These are phyloP conservation scores for Puccinia coronata DNA, from an alignment of 1,284 basidiomycete genomes.

Conservation along the genomic window DNA sequence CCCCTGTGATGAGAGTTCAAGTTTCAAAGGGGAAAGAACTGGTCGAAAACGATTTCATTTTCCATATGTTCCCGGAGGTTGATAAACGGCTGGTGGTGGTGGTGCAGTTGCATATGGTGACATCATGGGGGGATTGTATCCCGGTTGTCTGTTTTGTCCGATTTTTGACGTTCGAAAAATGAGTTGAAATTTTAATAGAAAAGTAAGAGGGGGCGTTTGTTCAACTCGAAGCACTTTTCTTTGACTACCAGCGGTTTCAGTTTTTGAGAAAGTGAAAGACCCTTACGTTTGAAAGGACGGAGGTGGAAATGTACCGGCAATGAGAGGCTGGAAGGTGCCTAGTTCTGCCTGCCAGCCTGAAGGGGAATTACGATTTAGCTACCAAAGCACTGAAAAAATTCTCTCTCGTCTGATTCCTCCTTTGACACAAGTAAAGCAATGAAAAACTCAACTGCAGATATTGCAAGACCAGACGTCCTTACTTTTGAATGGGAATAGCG, in stretches of 20 bases:
- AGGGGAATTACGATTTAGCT: background rate
- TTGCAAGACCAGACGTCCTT: slow-evolving; percentile 44
- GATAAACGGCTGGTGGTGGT: slow-evolving; percentile 1
- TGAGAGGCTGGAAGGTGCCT: slow-evolving; percentile 27
- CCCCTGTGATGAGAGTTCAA: too few species aligned
- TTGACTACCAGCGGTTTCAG: background rate
- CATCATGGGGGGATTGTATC: slow-evolving; percentile 13
- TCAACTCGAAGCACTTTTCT: background rate
- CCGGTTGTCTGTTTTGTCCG: slow-evolving; percentile 1
- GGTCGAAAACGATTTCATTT: background rate
- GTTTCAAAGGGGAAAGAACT: too few species aligned
- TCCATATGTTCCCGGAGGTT: background rate
- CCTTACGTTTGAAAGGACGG: slow-evolving; percentile 32
- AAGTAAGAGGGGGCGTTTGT: background rate
- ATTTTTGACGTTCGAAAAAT: background rate
- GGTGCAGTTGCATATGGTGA: background rate
- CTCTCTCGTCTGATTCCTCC: background rate
- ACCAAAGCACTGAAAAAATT: background rate
- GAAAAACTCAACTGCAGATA: slow-evolving; percentile 34
- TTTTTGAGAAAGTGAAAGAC: background rate
- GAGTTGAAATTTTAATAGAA: background rate
- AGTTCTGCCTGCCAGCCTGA: slow-evolving; percentile 41
- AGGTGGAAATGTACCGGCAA: slow-evolving; percentile 18
- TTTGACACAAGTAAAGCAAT: background rate
- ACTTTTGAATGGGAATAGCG: slow-evolving; percentile 23